Base-by-base conservation (phyloP, 2,329 filamentous ascomycete genomes). In the Stagonosporopsis rhizophila region DNA sequence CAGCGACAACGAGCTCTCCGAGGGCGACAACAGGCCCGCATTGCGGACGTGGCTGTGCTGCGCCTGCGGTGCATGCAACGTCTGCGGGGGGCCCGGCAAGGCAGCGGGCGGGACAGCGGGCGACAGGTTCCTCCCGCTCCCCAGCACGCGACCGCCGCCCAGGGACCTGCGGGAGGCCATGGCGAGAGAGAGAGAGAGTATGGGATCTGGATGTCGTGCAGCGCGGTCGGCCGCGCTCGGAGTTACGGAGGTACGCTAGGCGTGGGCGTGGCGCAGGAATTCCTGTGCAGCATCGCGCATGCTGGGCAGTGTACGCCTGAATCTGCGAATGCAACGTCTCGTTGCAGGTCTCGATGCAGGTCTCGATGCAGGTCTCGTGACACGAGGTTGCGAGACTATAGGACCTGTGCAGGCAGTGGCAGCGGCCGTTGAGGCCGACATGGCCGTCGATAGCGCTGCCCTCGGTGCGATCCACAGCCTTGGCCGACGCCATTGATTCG, bases 131-230 rank as follows among this genome's bases (percentile, higher is more conserved):
- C 89, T 92, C 70, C 91, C 92, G 79, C 85, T 96, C 71, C 94
- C 94, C 69, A 97, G 82, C 72, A 97, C 88, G 80, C 94, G 88
- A 76, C 94, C 94, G 79, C 94, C 93, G 78, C 94, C 94, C 76
- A 97, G 85, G 58, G 78, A 79, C 82, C 90, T 93, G 81, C 72
- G 71, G 61, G 72, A 74, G 72, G 72, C 69, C 72, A 75, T 75
- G 60, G 59, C 68, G 54, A 17, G 17, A 45, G 46, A 17, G 39
- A 27, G 28, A 11, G 39, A 28, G 39, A 49, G 12, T 12, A 28
- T 27, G 23, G 23, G 11, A 23, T 46, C 52, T 40, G 22, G 46
- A 23, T 27, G 37, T 32, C 45, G 19, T 50, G 52, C 41, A 46
- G 52, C 35, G 12, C 48, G 42, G 53, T 52, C 56, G 56, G 56